Base-by-base conservation (phyloP, 805 yeast species). In the Lipomyces yamanashiensis region DNA sequence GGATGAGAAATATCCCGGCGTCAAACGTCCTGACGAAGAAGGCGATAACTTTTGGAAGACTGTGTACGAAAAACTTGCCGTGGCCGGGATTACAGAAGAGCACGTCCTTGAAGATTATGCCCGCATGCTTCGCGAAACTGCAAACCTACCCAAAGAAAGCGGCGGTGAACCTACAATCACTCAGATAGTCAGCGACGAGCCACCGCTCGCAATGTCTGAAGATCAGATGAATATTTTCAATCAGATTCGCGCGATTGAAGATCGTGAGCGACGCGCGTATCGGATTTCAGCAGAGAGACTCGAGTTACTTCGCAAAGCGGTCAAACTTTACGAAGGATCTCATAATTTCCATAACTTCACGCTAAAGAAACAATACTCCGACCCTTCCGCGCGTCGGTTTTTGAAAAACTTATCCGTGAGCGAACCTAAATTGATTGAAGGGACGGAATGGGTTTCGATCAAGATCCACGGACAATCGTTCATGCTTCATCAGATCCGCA, bases 381-480 rank as follows among this genome's bases (percentile, higher is more conserved):
- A 95, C 73, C 87, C 96, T 19, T 88, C 96, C 67, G 88, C 98
- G 1, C 80, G 83, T 56, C 82, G 99, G 71, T 89, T 79, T 74
- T 92, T 95, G 91, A 89, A 89, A 72, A 78, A 84, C 19, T 82
- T 93, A 54, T 81, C 83, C 0, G 96, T 91, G 0, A 84, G 92
- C 17, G 96, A 90, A 1, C 98, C 98, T 1, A 90, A 91, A 75
- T 87, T 91, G 57, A 92, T 93, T 69, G 90, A 92, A 73, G 92
- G 90, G 53, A 92, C 97, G 7, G 98, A 95, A 74, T 95, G 99
- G 99, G 83, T 90, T 1, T 90, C 97, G 1, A 88, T 95, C 72
- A 92, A 93, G 79, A 90, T 95, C 69, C 99, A 95, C 75, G 99
- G 99, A 7, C 99, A 95, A 78, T 90, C 97, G 2, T 95, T 95